Evolutionary conservation across 2,329 filamentous ascomycete species (phyloP), one percentile per base, ranked within the genome.

Genomic region (Dactylellina parvicollis): DNA sequence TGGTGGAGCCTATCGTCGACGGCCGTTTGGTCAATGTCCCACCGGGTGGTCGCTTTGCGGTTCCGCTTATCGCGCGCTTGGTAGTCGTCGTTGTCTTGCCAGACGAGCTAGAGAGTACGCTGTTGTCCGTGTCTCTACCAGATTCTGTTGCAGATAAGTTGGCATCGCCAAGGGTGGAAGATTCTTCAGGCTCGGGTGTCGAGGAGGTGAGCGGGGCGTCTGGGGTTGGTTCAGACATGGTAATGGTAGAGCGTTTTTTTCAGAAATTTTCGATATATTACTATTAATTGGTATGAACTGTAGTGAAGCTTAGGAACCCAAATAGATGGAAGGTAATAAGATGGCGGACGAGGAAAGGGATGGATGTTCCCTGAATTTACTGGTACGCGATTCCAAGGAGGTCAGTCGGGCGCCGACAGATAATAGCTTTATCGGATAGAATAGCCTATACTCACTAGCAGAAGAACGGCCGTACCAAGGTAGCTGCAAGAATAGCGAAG

Each of bases 1-100:
- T 50, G 18, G 40, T 34, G 26, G 69, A 30, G 36, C 69, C 67
- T 18, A 73, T 47, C 14, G 69, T 73, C 1, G 69, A 73, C 28
- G 70, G 61, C 50, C 69, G 69, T 47, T 67, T 74, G 2, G 70
- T 30, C 40, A 74, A 54, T n/a, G 70, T 74, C 57, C 70, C 70
- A 62, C 61, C 56, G 28, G 70, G 70, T 32, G 56, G 62, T 36
- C 70, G 70, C 49, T 73, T 74, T 30, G 70, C 62, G 18, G 70
- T 61, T 3, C 70, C 70, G 34, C 26, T 47, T 18, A 67, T 64
- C 30, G 40, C 36, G 22, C 56, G 56, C 46, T 74, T 74, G 20
- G 70, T 59, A 2, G 66, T 42, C 5, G 56, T 67, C 30, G 50
- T n/a, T 12, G 70, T 67, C 49, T 56, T 74, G 47, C 54, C 54